Evolutionary conservation across 192 early-diverging fungal genomes (phyloP), one percentile per base, ranked within the genome.

Genomic region (Jimgerdemannia flammicorona): DNA sequence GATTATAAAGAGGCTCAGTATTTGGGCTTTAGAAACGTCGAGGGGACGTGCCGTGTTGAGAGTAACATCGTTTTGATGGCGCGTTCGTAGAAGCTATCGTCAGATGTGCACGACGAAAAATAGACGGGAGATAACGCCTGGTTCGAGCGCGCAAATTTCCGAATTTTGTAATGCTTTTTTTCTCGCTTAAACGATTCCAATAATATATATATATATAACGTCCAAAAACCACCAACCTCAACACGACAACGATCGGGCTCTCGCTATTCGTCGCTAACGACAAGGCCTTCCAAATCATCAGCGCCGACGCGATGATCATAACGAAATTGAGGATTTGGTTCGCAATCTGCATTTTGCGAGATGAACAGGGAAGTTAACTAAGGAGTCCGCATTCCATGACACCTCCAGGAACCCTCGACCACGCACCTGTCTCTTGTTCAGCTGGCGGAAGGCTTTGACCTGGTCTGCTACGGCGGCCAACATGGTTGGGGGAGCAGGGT

Each of bases 251-350:
- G 66, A 99, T 94, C 3, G 97, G 98, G 72, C 93, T 95, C 79
- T 99, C 97, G 73, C 87, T 93, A 84, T 98, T 97, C 63, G 92
- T 93, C 54, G 87, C 86, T 72, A 99, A 84, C 10, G 91, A 85
- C 75, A 96, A 85, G 0, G 91, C 93, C 82, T 99, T 99, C 96
- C 96, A 99, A 64, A 96, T 93, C 93, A 97, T 97, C 78, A 99
- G 89, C 73, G 96, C 98, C 66, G 95, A 95, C 19, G 95, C 89
- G 67, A 95, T 83, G 74, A 98, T 94, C 85, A 96, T 91, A 75
- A 94, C 77, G 64, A 99, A 91, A 82, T 95, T 97, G 70, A 99
- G 88, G 18, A 89, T 80, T 83, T 98, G 96, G 40, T 86, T 72
- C 14, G 84, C 84, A 20, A 85, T 66, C 82, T 84, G 69, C n/a